A percentile compares a stretch with the other conserved stretches of the same genome.
phyloP scores from a whole-genome alignment of 2,329 filamentous ascomycete genomes.

The Exophiala sp. region DNA sequence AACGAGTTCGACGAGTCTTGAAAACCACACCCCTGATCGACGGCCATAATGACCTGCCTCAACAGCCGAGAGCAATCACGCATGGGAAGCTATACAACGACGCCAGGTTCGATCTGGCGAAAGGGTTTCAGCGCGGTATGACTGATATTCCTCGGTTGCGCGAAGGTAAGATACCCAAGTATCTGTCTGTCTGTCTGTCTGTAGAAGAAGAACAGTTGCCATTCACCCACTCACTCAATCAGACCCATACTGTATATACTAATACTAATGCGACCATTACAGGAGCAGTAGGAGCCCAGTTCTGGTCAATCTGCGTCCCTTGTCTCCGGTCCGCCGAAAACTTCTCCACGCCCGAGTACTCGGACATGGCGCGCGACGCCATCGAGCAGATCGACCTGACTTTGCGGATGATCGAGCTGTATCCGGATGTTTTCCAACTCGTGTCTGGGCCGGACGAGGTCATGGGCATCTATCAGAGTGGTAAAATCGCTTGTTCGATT shows the following conservation, averaged over 20 bases:
- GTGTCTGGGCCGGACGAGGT: slow-evolving; percentile 25
- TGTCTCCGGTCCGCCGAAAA: slow-evolving; percentile 7
- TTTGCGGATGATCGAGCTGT: slow-evolving; percentile 26
- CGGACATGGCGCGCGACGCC: slow-evolving; percentile 27
- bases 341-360: slow-evolving; percentile 5
- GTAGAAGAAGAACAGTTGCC: slow-evolving; percentile 24
- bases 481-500: slow-evolving; percentile 25
- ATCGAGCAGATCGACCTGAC: slow-evolving; percentile 30
- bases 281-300: slow-evolving; percentile 31
- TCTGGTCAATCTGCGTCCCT: slow-evolving; percentile 32
- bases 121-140: neutral
- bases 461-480: slow-evolving; percentile 19
- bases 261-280: no score
- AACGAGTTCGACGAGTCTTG: neutral
- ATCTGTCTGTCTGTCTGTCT: slow-evolving; percentile 28
- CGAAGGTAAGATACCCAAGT: slow-evolving; percentile 3
- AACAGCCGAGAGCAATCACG: slow-evolving; percentile 29
- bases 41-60: slow-evolving; percentile 34
- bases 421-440: slow-evolving; percentile 26
- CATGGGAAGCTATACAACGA: slow-evolving; percentile 32
- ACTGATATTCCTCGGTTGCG: neutral
- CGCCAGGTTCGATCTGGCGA: neutral
- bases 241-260: no score
- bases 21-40: slow-evolving; percentile 28
- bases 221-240: no score